Conservation (phyloP, 257 asterid species). For the Plantago major region DNA sequence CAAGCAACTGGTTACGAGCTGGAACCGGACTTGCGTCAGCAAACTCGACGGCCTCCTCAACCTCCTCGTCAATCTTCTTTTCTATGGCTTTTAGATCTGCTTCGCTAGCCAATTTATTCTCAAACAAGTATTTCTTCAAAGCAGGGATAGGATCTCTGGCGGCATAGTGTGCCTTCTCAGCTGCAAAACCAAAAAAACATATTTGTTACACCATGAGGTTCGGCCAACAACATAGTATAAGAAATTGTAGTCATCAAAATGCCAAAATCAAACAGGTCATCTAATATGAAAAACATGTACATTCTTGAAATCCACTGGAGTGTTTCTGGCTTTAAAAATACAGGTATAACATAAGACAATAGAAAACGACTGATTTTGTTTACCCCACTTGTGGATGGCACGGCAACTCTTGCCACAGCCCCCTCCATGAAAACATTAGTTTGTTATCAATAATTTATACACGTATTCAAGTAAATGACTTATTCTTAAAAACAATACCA, state of each 20-base stretch:
- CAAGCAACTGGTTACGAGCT: constrained; percentile 77
- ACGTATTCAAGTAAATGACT: too few relatives aligned
- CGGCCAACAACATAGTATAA: background rate
- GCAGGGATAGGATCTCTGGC: constrained; percentile 77
- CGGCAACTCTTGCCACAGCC: too few relatives aligned
- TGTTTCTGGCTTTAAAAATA: too few relatives aligned
- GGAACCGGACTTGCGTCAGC: constrained; percentile 88
- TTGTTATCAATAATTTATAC: too few relatives aligned
- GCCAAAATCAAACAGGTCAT: too few relatives aligned
- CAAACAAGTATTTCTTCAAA: constrained; percentile 64
- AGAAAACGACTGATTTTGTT: too few relatives aligned
- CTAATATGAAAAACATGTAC: too few relatives aligned
- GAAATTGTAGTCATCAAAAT: background rate
- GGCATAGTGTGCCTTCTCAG: constrained; percentile 92
- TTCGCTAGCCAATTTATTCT: constrained; percentile 73
- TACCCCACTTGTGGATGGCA: too few relatives aligned
- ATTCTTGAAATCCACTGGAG: too few relatives aligned
- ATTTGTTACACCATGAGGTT: constrained; percentile 10
- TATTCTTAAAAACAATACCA: too few relatives aligned
- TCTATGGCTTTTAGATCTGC: constrained; percentile 73
- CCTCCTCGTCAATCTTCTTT: constrained; percentile 75
- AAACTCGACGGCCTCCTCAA: constrained; percentile 91
- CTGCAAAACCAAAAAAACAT: constrained; percentile 40
- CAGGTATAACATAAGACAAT: too few relatives aligned
- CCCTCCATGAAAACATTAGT: too few relatives aligned